These are phyloP conservation scores for Alternaria infectoria DNA, from an alignment of 2,329 filamentous ascomycete genomes.

Conservation along the genomic window DNA sequence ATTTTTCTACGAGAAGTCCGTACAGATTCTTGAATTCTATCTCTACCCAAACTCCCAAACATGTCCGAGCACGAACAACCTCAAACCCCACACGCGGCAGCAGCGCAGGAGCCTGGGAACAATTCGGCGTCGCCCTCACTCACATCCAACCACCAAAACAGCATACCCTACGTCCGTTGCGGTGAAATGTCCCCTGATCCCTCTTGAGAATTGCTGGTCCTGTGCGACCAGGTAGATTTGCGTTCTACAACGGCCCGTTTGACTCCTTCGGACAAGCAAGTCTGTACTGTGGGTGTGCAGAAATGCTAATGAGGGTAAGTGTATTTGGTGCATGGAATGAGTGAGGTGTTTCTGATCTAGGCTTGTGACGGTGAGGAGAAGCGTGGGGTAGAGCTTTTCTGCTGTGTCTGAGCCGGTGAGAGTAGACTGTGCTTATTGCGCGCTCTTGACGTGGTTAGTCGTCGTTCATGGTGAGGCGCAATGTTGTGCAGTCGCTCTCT, in stretches of 20 bases:
- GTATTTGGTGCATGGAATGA: not conserved
- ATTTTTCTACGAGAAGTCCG: not conserved
- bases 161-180: not conserved
- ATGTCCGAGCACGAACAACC: not conserved
- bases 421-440: not conserved
- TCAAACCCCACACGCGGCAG: not conserved
- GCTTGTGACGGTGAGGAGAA: not conserved
- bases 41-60: not conserved
- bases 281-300: not conserved
- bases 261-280: not conserved
- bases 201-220: not conserved
- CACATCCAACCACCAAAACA: not conserved
- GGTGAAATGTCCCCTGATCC: not conserved
- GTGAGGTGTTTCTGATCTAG: not conserved
- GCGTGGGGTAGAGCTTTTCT: not conserved
- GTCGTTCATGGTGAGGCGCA: not conserved
- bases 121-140: not conserved
- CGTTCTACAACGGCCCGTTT: not conserved
- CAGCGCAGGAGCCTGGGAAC: not conserved
- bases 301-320: not conserved
- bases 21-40: not conserved
- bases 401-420: not conserved
- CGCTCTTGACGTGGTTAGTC: not conserved
- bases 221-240: not conserved
- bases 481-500: not conserved